Conservation (phyloP, 1,284 basidiomycete species). For the Ganoderma lingzhi region DNA sequence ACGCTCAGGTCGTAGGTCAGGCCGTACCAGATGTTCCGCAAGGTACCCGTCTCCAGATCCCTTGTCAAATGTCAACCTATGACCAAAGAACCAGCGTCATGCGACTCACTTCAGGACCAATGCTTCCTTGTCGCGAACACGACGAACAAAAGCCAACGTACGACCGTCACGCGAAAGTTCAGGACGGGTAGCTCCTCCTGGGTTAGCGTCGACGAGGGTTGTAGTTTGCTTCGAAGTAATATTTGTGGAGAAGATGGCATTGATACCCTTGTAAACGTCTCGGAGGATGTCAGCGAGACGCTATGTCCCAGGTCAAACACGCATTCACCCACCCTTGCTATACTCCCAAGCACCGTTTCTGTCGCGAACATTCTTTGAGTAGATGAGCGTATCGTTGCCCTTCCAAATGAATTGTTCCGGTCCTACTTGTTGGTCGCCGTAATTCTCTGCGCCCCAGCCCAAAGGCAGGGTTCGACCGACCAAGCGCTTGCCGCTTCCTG, state of each 20-base stretch:
- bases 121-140: slow-evolving; percentile 73
- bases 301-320: neutral
- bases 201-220: slow-evolving; percentile 59
- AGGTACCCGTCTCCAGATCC: slow-evolving; percentile 69
- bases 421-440: slow-evolving; percentile 74
- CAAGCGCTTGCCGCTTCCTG: slow-evolving; percentile 61
- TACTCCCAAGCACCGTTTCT: slow-evolving; percentile 59
- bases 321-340: slow-evolving; percentile 60
- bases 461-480: slow-evolving; percentile 62
- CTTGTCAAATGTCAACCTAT: slow-evolving; percentile 43
- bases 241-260: slow-evolving; percentile 70
- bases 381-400: slow-evolving; percentile 65
- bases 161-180: slow-evolving; percentile 73
- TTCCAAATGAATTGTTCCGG: slow-evolving; percentile 75
- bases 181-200: slow-evolving; percentile 77
- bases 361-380: slow-evolving; percentile 68
- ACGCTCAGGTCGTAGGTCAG: slow-evolving; percentile 69
- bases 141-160: slow-evolving; percentile 76
- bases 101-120: slow-evolving; percentile 68
- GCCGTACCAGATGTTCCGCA: slow-evolving; percentile 73
- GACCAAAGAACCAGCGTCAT: slow-evolving; percentile 3
- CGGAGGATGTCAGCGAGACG: slow-evolving; percentile 5
- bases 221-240: slow-evolving; percentile 61
- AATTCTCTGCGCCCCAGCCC: slow-evolving; percentile 66
- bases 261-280: slow-evolving; percentile 77